phyloP scores from a whole-genome alignment of 2,329 filamentous ascomycete genomes.

The Colletotrichum orbiculare region DNA sequence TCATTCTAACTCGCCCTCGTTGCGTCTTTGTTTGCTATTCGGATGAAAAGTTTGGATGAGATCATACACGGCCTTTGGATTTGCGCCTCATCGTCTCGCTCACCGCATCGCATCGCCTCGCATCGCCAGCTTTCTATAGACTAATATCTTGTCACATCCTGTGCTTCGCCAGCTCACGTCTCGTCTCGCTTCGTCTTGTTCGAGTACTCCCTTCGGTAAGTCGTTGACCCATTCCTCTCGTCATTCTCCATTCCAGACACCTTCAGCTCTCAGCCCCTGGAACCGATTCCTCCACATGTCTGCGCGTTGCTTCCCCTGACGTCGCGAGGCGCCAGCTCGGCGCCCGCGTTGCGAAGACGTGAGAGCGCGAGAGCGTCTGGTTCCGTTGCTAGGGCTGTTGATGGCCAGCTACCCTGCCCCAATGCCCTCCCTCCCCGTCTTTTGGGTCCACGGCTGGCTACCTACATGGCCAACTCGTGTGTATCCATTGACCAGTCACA shows the following conservation, averaged over 20 bases:
- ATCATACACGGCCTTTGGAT: constrained; percentile 31
- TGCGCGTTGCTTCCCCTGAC: constrained; percentile 3
- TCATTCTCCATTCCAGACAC: constrained; percentile 29
- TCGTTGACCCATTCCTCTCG: constrained; percentile 23
- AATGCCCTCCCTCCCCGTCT: constrained; percentile 30
- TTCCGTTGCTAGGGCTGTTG: constrained; percentile 27
- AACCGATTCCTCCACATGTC: constrained; percentile 23
- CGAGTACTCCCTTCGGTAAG: constrained; percentile 27
- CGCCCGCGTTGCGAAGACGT: constrained; percentile 2
- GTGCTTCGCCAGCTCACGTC: constrained; percentile 1
- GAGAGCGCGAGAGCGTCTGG: background rate
- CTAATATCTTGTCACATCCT: constrained; percentile 26
- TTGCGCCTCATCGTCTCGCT: constrained; percentile 11
- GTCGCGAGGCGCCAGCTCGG: constrained; percentile 15
- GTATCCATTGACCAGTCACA: constrained; percentile 9
- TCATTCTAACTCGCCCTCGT: background rate
- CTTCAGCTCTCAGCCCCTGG: constrained; percentile 16
- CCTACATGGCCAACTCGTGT: constrained; percentile 17
- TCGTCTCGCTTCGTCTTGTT: constrained; percentile 17
- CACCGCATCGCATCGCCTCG: constrained; percentile 13
- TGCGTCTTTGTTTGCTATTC: constrained; percentile 26
- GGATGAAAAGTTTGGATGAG: constrained; percentile 36
- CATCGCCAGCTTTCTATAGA: constrained; percentile 30
- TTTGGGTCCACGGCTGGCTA: constrained; percentile 21
- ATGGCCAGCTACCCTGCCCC: constrained; percentile 17